Evolutionary conservation across 345 rosid genomes (phyloP).

Genomic region (Salix exigua): DNA sequence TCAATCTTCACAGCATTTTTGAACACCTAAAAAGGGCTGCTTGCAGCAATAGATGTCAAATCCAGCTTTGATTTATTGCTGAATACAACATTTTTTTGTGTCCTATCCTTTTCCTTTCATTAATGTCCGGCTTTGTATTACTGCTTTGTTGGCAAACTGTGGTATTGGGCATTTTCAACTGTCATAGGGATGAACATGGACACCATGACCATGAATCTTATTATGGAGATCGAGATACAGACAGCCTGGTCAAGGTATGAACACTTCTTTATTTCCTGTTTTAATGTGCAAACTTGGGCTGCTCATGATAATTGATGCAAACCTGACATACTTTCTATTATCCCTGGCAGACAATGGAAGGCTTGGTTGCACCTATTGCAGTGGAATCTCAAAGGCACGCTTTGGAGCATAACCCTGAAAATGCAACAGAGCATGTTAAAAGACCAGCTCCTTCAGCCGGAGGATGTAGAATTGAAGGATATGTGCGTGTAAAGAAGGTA

Average conservation of each 20-base stretch:
- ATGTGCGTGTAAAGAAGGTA: conserved; percentile 95
- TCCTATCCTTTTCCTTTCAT: neutral
- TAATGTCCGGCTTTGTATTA: neutral
- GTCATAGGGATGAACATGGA: conserved; percentile 75
- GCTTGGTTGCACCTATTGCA: conserved; percentile 61
- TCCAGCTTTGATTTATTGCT: neutral
- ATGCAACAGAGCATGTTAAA: conserved; percentile 37
- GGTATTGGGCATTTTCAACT: conserved; percentile 15
- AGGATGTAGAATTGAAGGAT: conserved; percentile 97
- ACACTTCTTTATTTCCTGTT: conserved; percentile 4
- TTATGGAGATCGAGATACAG: conserved; percentile 98
- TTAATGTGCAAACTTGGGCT: neutral
- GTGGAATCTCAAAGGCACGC: conserved; percentile 51
- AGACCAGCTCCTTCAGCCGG: conserved; percentile 84
- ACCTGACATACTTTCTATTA: conserved; percentile 6
- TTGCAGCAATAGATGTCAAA: neutral
- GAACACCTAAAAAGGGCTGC: neutral
- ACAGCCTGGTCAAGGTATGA: conserved; percentile 78
- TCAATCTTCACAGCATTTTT: neutral
- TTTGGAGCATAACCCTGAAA: conserved; percentile 48
- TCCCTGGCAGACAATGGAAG: conserved; percentile 63
- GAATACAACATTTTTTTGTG: neutral
- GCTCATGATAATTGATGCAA: neutral
- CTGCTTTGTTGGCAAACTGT: conserved; percentile 4
- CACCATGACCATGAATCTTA: conserved; percentile 97